These are phyloP conservation scores for Perkinsus marinus DNA, from an alignment of 169 alveolate genomes.

Conservation along the genomic window DNA sequence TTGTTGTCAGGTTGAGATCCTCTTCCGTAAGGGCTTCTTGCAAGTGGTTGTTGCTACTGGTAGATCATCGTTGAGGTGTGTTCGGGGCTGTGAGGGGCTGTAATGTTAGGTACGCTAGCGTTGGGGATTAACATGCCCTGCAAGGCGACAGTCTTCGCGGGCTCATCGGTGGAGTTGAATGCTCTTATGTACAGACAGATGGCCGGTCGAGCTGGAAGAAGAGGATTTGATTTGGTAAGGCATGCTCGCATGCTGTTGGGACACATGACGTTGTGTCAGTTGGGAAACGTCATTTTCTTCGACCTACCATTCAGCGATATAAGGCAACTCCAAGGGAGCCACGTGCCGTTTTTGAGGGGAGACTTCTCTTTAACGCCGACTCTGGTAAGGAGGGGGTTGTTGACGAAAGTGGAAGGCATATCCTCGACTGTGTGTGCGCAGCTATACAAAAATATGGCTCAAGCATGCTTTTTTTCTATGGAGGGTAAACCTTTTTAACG, in stretches of 20 bases:
- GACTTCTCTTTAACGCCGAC: neutral
- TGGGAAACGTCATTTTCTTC: slow-evolving; percentile 75
- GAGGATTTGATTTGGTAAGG: slow-evolving; percentile 66
- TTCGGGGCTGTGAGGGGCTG: neutral
- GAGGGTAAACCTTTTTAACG: too few relatives aligned
- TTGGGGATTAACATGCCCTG: slow-evolving; percentile 83
- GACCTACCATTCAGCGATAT: slow-evolving; percentile 45
- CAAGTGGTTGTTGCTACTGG: slow-evolving; percentile 64
- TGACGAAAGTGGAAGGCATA: neutral
- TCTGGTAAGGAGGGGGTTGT: neutral
- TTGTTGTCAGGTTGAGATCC: slow-evolving; percentile 50
- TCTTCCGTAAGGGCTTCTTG: slow-evolving; percentile 59
- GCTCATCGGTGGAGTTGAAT: slow-evolving; percentile 58
- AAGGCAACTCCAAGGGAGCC: neutral
- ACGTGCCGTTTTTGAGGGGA: neutral
- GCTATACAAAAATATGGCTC: too few relatives aligned
- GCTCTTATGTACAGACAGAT: slow-evolving; percentile 74
- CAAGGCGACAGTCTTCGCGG: slow-evolving; percentile 60
- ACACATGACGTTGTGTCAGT: neutral
- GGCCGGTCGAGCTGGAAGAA: slow-evolving; percentile 79
- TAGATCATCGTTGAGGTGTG: neutral
- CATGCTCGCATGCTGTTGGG: neutral
- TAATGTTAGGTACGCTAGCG: slow-evolving; percentile 39
- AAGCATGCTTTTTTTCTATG: too few relatives aligned
- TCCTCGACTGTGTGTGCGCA: too few relatives aligned